A percentile compares a stretch with the other conserved stretches of the same genome.
Evolutionary conservation across 108 stramenopile species (phyloP).

Genomic region (Discostella pseudostelligera): DNA sequence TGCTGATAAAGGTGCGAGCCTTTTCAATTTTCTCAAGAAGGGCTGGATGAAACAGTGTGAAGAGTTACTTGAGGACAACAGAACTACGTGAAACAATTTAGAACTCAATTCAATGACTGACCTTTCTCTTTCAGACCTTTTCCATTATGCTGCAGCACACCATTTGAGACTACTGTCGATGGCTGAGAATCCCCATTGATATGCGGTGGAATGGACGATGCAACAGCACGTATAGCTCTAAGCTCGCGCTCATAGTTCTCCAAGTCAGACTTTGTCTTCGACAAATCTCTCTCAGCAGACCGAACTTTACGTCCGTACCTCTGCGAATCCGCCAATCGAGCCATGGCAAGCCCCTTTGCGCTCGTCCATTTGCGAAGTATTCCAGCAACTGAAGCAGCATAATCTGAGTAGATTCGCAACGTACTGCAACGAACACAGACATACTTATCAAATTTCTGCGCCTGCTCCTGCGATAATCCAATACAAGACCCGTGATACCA

Average conservation of each 20-base stretch:
- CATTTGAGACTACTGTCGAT: neutral
- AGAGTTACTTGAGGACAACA: conserved; percentile 1
- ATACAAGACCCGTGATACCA: conserved; percentile 95
- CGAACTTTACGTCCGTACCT: conserved; percentile 69
- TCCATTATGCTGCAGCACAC: no score
- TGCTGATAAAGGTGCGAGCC: conserved; percentile 23
- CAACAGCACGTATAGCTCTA: neutral
- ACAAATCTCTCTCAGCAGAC: conserved; percentile 34
- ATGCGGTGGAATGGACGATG: neutral
- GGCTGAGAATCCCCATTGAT: conserved; percentile 6
- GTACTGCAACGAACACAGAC: conserved; percentile 73
- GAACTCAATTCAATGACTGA: conserved; percentile 10
- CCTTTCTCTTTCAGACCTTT: conserved; percentile 22
- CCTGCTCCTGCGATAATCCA: conserved; percentile 72
- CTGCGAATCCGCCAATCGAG: conserved; percentile 61
- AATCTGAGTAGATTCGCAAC: conserved; percentile 54
- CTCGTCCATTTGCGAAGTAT: conserved; percentile 75
- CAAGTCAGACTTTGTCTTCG: conserved; percentile 61
- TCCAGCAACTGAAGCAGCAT: conserved; percentile 42
- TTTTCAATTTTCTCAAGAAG: conserved; percentile 42
- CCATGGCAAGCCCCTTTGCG: conserved; percentile 57
- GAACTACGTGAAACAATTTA: neutral
- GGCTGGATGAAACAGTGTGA: conserved; percentile 2
- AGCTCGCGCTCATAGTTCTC: conserved; percentile 46
- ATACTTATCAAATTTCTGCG: conserved; percentile 76